A percentile compares a stretch with the other conserved stretches of the same genome.
Conservation (phyloP, 2,329 filamentous ascomycete species). For the Calonectria pteridis region DNA sequence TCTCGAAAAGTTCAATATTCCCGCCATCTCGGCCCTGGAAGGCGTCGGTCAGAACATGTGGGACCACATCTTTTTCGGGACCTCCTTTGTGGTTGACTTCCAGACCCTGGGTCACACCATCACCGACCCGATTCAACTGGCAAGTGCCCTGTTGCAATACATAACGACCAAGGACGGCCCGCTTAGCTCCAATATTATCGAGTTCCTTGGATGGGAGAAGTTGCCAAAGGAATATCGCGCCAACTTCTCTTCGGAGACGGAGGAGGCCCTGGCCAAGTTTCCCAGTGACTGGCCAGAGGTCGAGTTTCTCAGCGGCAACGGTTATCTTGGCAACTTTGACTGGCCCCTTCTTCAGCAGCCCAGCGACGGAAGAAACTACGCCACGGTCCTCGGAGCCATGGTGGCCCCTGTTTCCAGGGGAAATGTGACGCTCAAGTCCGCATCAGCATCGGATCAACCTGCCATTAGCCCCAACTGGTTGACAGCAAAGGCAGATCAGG, state of each 20-base stretch:
- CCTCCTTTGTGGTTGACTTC: slow-evolving; percentile 6
- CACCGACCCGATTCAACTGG: neutral
- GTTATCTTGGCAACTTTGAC: neutral
- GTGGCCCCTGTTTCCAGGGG: slow-evolving; percentile 58
- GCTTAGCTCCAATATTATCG: slow-evolving; percentile 26
- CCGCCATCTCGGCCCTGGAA: slow-evolving; percentile 25
- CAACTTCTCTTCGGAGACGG: slow-evolving; percentile 33
- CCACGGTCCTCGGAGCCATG: slow-evolving; percentile 45
- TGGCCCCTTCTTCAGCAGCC: slow-evolving; percentile 22
- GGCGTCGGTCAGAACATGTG: slow-evolving; percentile 39
- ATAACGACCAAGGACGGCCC: neutral
- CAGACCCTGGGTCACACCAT: neutral
- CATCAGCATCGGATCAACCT: slow-evolving; percentile 51
- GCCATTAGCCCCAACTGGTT: slow-evolving; percentile 62
- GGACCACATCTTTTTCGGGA: slow-evolving; percentile 37
- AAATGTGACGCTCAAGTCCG: slow-evolving; percentile 54
- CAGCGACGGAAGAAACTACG: slow-evolving; percentile 37
- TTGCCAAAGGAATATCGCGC: slow-evolving; percentile 40
- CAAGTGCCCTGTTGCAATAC: neutral
- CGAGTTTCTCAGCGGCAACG: slow-evolving; percentile 39
- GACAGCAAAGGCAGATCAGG: slow-evolving; percentile 55
- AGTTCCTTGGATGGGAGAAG: slow-evolving; percentile 45
- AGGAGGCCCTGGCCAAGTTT: slow-evolving; percentile 35
- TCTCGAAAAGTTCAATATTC: slow-evolving; percentile 29
- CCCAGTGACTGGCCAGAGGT: slow-evolving; percentile 53